phyloP scores from a whole-genome alignment of 2,329 filamentous ascomycete species.

The Lachnellula arida region DNA sequence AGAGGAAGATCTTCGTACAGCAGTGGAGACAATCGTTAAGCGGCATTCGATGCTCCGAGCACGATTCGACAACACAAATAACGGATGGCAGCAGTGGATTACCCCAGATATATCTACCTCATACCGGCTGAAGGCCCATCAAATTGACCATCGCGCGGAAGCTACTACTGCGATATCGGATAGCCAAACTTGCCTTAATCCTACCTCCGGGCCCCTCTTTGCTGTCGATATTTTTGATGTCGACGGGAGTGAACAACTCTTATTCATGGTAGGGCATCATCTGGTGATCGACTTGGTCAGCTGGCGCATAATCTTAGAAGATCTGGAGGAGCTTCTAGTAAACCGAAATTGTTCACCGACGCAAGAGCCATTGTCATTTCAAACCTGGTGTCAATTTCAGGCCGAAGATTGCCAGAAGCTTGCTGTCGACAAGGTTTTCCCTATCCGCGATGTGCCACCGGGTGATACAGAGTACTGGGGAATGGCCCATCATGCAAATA shows the following conservation, averaged over 20 bases:
- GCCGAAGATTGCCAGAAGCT: slow-evolving; percentile 26
- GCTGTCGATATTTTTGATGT: slow-evolving; percentile 20
- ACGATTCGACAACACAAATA: slow-evolving; percentile 29
- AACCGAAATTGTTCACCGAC: neutral
- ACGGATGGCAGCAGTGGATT: slow-evolving; percentile 33
- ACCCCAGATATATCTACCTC: slow-evolving; percentile 20
- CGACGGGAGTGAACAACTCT: slow-evolving; percentile 32
- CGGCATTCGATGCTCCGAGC: slow-evolving; percentile 38
- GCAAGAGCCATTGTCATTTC: slow-evolving; percentile 27
- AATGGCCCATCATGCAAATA: slow-evolving; percentile 21
- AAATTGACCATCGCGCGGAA: neutral
- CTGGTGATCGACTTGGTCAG: slow-evolving; percentile 34
- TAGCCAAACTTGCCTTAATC: slow-evolving; percentile 32
- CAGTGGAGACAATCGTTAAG: slow-evolving; percentile 31
- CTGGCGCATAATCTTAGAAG: slow-evolving; percentile 36
- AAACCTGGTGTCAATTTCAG: slow-evolving; percentile 34
- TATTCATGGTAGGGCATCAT: slow-evolving; percentile 24
- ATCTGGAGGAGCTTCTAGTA: slow-evolving; percentile 31
- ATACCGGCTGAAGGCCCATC: slow-evolving; percentile 1
- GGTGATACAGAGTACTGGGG: slow-evolving; percentile 23
- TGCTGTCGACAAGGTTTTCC: slow-evolving; percentile 30
- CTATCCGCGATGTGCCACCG: slow-evolving; percentile 10
- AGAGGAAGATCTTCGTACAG: slow-evolving; percentile 7
- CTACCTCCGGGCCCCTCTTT: slow-evolving; percentile 16
- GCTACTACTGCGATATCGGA: slow-evolving; percentile 3